These are phyloP conservation scores for Cryptomeria japonica DNA, from an alignment of 75 land plant genomes.

Conservation along the genomic window DNA sequence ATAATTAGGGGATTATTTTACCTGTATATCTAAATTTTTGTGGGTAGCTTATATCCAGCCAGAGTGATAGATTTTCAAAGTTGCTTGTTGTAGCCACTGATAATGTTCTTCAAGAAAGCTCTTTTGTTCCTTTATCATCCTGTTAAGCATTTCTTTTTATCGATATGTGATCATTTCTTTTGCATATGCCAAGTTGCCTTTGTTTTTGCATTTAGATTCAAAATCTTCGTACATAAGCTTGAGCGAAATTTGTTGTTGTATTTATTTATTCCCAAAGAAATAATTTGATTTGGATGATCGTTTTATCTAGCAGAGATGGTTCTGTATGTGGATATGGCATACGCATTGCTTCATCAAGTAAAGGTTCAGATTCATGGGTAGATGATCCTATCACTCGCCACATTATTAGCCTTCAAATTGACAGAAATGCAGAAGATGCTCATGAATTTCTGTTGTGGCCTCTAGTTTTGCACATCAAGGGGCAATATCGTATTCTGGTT, in stretches of 20 bases:
- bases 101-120: not conserved
- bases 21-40: not conserved
- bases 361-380: slow-evolving; percentile 91
- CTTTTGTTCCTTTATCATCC: not conserved
- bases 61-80: not conserved
- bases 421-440: slow-evolving; percentile 46
- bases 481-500: slow-evolving; percentile 61
- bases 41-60: not conserved
- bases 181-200: not conserved
- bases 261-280: not conserved
- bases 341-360: slow-evolving; percentile 42
- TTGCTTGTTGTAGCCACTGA: not conserved
- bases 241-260: not conserved
- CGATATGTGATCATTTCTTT: not conserved
- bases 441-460: slow-evolving; percentile 70
- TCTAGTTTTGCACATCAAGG: slow-evolving; percentile 61
- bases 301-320: slow-evolving; percentile 53
- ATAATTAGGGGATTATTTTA: not conserved
- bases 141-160: not conserved
- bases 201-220: not conserved
- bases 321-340: slow-evolving; percentile 63
- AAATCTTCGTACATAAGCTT: not conserved
- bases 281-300: not conserved
- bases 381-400: slow-evolving; percentile 94
- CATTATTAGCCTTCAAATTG: slow-evolving; percentile 63